A percentile compares a stretch with the other conserved stretches of the same genome.
Conservation (phyloP, 2,329 filamentous ascomycete species). For the Fusarium sp. region DNA sequence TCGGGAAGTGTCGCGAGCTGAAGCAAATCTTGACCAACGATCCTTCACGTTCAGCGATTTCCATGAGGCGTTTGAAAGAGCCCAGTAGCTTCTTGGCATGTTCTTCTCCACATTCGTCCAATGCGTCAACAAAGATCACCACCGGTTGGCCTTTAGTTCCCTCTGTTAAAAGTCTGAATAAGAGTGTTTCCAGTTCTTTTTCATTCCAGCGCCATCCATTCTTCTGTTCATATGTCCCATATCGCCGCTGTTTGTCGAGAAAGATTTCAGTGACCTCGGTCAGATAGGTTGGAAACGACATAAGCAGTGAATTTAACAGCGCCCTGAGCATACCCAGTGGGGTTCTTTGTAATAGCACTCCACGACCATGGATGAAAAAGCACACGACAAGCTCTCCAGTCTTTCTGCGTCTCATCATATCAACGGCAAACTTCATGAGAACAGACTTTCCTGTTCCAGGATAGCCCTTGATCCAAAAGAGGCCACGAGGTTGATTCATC, state of each 20-base stretch:
- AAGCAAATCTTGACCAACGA: not conserved
- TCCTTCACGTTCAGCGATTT: rapidly evolving
- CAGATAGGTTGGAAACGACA: not conserved
- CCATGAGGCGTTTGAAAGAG: not conserved
- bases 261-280: not conserved
- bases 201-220: not conserved
- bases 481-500: not conserved
- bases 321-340: not conserved
- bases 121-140: not conserved
- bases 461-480: conserved; percentile 1
- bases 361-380: not conserved
- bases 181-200: not conserved
- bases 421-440: not conserved
- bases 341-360: rapidly evolving
- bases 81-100: not conserved
- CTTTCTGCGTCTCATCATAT: not conserved
- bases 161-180: not conserved
- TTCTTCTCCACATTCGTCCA: not conserved
- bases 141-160: not conserved
- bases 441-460: conserved; percentile 11
- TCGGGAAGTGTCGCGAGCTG: not conserved
- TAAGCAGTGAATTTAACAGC: not conserved
- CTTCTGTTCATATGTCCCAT: not conserved
- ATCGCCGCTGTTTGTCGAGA: not conserved
- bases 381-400: not conserved